A percentile compares a stretch with the other conserved stretches of the same genome.
Conservation (phyloP, 202 grass and related monocot genomes). For the Sporobolus alterniflorus region DNA sequence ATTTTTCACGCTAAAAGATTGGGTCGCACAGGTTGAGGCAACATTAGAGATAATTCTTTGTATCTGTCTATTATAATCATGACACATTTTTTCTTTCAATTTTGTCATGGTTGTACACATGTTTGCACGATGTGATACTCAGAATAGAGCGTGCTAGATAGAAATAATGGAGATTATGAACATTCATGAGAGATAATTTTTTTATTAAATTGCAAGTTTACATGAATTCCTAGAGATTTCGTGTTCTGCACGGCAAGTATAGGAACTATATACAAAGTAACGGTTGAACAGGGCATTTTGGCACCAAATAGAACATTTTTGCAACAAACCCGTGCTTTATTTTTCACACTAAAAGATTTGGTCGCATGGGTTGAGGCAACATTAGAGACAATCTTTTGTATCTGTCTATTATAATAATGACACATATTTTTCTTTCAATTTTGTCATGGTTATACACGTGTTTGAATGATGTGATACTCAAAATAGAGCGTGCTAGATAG, state of each 20-base stretch:
- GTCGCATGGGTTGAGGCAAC: not conserved
- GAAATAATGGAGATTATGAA: too few relatives aligned
- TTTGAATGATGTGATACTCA: not conserved
- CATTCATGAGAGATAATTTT: too few relatives aligned
- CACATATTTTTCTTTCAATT: too few relatives aligned
- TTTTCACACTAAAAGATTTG: not conserved
- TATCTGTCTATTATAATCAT: not conserved
- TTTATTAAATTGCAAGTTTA: not conserved
- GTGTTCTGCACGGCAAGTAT: not conserved
- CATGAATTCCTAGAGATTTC: not conserved
- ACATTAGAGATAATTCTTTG: not conserved
- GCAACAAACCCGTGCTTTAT: too few relatives aligned
- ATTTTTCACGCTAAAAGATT: too few relatives aligned
- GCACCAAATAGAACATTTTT: not conserved
- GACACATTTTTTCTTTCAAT: too few relatives aligned
- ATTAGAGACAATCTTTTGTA: not conserved
- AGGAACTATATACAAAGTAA: not conserved
- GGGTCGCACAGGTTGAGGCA: not conserved
- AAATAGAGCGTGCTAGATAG: not conserved
- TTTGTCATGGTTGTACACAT: not conserved
- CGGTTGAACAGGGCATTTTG: too few relatives aligned
- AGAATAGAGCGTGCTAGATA: not conserved
- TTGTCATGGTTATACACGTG: not conserved
- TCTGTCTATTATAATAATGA: not conserved
- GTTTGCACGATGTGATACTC: not conserved